Evolutionary conservation across 305 asterid genomes (phyloP).

Genomic region (Lippia alba): DNA sequence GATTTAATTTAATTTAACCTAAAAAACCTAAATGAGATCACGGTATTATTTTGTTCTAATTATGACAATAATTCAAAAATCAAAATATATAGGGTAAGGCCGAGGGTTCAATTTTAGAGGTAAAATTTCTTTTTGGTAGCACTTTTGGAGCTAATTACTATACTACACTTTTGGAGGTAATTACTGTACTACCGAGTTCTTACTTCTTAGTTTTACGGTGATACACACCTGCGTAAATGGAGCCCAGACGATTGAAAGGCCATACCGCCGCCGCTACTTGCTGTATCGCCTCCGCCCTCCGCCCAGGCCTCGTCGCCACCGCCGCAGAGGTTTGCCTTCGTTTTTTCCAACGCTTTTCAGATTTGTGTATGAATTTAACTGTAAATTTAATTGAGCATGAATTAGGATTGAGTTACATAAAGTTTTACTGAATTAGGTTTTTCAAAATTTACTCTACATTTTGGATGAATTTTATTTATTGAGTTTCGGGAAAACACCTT

Average conservation of each 20-base stretch:
- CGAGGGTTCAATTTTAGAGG: no score
- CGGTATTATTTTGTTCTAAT: no score
- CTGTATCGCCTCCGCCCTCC: conserved; percentile 72
- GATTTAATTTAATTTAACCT: no score
- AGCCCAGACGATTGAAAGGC: conserved; percentile 73
- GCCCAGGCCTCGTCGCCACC: conserved; percentile 80
- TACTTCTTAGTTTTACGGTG: background rate
- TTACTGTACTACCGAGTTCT: background rate
- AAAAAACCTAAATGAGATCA: no score
- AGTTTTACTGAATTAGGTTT: background rate
- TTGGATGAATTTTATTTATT: background rate
- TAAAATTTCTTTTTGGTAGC: no score
- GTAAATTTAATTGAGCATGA: background rate
- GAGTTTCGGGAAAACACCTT: background rate
- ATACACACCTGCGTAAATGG: conserved; percentile 40
- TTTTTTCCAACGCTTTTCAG: conserved; percentile 5
- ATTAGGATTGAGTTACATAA: background rate
- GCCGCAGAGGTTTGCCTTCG: conserved; percentile 64
- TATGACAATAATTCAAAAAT: no score
- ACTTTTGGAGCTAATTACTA: no score
- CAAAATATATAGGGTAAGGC: no score
- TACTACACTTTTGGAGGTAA: background rate
- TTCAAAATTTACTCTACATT: background rate
- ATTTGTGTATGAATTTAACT: conserved; percentile 8
- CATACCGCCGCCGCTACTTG: conserved; percentile 75